phyloP scores from a whole-genome alignment of 345 rosid genomes.

The Erysimum cheiranthoides region DNA sequence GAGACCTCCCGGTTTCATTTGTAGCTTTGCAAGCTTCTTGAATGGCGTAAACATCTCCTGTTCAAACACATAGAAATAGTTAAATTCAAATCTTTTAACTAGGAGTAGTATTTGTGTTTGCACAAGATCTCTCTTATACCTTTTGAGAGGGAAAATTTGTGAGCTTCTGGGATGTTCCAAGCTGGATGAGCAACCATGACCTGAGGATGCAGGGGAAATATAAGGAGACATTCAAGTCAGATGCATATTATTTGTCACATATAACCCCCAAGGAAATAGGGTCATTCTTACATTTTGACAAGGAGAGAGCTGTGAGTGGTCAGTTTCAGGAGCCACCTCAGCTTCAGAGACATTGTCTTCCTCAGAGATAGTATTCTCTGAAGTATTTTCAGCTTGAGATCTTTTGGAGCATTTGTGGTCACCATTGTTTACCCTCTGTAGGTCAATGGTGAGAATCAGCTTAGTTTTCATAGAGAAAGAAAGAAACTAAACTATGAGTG shows the following conservation, averaged over 20 bases:
- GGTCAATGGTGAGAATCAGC: conserved; percentile 4
- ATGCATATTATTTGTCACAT: background rate
- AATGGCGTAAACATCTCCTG: conserved; percentile 47
- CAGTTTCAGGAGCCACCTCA: conserved; percentile 39
- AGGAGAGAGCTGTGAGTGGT: conserved; percentile 45
- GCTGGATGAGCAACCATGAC: conserved; percentile 28
- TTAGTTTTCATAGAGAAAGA: conserved; percentile 1
- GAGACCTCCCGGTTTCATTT: conserved; percentile 51
- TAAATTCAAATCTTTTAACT: background rate
- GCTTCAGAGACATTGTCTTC: conserved; percentile 49
- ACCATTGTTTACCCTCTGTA: conserved; percentile 71
- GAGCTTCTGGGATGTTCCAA: conserved; percentile 50
- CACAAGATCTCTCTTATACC: conserved; percentile 38
- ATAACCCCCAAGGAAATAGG: background rate
- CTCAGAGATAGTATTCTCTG: conserved; percentile 57
- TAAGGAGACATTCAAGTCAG: background rate
- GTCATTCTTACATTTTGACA: conserved; percentile 47
- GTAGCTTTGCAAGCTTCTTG: conserved; percentile 48
- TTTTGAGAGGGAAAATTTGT: conserved; percentile 41
- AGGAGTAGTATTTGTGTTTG: background rate
- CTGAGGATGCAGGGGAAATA: background rate
- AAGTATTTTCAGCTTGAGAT: conserved; percentile 30
- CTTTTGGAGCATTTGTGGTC: conserved; percentile 62
- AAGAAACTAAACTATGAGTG: background rate
- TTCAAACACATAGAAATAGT: conserved; percentile 22